Evolutionary conservation across 2,329 filamentous ascomycete genomes (phyloP), one percentile per base, ranked within the genome.

Genomic region (Talaromyces sp.): DNA sequence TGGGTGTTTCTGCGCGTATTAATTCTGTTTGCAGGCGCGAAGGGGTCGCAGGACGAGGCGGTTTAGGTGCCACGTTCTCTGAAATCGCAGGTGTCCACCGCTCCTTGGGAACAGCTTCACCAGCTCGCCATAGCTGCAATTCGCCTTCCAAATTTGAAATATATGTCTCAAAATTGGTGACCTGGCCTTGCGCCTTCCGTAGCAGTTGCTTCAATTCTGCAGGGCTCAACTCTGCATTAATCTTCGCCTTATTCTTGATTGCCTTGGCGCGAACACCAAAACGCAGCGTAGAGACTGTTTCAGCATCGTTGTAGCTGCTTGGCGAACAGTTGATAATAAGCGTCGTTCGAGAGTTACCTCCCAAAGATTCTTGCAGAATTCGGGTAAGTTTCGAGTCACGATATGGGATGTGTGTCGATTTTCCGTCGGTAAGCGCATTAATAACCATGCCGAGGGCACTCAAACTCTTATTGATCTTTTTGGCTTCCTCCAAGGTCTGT

Each of bases 391-490:
- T 98, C 56, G 94, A 98, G 81, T 99, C 95, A 85, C 95, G 90
- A 79, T 98, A 99, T 1, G 95, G 95, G 69, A 99, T 86, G 74
- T 98, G 93, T 54, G 90, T 93, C 49, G 93, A 97, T 90, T 96
- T 97, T 75, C 93, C 94, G 77, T 98, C 95, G 2, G 95, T 97
- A 72, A 99, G 82, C 62, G 93, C 88, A 80, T 98, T 98, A 85
- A 99, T 99, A 81, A 98, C 95, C 93, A 97, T 98, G 73, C 95
- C 95, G 67, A 99, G 85, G 63, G 95, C 93, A 81, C 93, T 97
- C 83, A 99, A 86, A 85, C 93, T 97, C 86, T 98, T 98, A 86
- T 99, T 99, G 86, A 99, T 99, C 85, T 99, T 99, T 85, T 98
- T 98, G 67, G 95, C 95, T 78, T 99, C 95, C 79, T 98, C 95